Evolutionary conservation across 306 rosid genomes (phyloP), one percentile per base, ranked within the genome.

Genomic region (Purshia tridentata): DNA sequence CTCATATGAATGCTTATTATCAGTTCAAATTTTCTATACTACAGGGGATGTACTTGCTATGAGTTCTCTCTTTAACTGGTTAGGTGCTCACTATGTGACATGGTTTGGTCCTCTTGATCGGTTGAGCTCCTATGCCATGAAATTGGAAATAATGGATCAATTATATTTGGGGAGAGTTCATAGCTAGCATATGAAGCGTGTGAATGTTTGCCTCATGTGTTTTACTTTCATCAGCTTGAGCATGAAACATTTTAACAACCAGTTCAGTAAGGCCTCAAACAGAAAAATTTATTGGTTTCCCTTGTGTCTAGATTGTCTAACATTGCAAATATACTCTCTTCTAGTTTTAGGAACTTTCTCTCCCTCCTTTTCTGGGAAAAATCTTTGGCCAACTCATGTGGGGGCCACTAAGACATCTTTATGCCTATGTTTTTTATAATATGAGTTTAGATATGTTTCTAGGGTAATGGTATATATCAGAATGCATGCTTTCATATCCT

Each of bases 121-220:
- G 6, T 54, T 54, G 48, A 72, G 48, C 3, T 6, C 50, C 13
- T 7, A 41, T 55, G 22, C 6, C 6, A 55, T 70, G 44, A 45
- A 16, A 55, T 44, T 9, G 0, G 50, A 20, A 35, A 4, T 8
- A 19, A 23, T 23, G n/a, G 46, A 15, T 18, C 57, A 23, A 23
- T 55, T 45, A 2, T 12, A 44, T 11, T 1, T 23, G 23, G 48
- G 50, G 57, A 42, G 40, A n/a, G 64, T 60, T 22, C 9, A 50
- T 23, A 15, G 47, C 46, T 45, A 23, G 42, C 66, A 11, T 39
- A 23, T 6, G 67, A 72, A 72, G 67, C 55, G 59, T 50, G 45
- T 5, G 8, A 68, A 5, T 2, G 15, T 35, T 20, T 49, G 49
- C 49, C 52, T 20, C 4, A 40, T 20, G 4, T 50, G 50, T 41